A percentile compares a stretch with the other conserved stretches of the same genome.
Evolutionary conservation across 495 filamentous ascomycete species (phyloP).

Genomic region (Neurospora sp.): DNA sequence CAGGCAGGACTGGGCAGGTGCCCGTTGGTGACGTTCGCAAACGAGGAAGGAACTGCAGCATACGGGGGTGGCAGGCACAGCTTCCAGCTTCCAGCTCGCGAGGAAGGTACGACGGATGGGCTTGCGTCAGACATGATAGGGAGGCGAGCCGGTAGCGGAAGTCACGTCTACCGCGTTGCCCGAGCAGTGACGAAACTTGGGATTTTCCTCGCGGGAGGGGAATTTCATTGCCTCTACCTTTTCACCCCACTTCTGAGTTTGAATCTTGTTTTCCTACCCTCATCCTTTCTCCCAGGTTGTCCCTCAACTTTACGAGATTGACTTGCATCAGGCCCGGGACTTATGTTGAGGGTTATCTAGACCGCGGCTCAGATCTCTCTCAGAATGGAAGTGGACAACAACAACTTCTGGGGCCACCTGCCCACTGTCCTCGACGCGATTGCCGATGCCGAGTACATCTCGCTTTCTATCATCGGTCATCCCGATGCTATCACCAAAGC

Average conservation of each 20-base stretch:
- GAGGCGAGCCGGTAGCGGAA: not conserved
- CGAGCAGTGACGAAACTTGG: not conserved
- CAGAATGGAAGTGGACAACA: not conserved
- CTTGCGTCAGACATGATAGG: not conserved
- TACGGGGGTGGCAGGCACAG: not conserved
- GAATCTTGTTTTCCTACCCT: not conserved
- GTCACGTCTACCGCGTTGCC: not conserved
- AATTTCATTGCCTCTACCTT: not conserved
- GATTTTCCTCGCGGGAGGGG: not conserved
- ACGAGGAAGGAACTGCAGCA: not conserved
- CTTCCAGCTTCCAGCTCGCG: not conserved
- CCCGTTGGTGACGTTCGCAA: not conserved
- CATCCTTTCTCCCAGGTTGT: not conserved
- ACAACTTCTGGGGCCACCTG: not conserved
- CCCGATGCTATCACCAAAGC: not conserved
- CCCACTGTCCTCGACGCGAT: not conserved
- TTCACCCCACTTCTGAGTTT: not conserved
- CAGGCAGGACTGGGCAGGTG: not conserved
- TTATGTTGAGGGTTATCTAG: not conserved
- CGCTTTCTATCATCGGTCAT: not conserved
- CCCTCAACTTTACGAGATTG: not conserved
- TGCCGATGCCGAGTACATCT: not conserved
- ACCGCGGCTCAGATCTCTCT: not conserved
- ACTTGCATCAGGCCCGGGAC: not conserved
- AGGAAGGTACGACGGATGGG: not conserved